Evolutionary conservation across 1,284 basidiomycete species (phyloP).

Genomic region (Phellopilus nigrolimitatus): DNA sequence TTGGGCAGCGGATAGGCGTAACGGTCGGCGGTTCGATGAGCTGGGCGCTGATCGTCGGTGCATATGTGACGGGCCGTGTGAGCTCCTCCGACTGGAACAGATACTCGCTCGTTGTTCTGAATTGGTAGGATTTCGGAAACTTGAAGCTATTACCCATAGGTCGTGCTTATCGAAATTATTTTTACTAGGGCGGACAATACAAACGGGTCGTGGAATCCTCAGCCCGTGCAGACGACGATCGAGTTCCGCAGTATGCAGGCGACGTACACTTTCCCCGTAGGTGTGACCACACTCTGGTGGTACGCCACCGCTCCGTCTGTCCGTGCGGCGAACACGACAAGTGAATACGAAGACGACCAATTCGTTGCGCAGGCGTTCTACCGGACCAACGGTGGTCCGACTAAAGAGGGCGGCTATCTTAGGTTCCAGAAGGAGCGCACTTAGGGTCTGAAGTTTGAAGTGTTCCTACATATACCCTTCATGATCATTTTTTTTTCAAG

Average conservation of each 20-base stretch:
- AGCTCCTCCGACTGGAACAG: constrained; percentile 53
- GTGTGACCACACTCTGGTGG: constrained; percentile 47
- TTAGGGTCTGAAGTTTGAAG: not conserved
- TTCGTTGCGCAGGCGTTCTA: constrained; percentile 9
- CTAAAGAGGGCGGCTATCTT: constrained; percentile 4
- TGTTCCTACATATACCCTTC: no score
- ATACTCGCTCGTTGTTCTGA: constrained; percentile 67
- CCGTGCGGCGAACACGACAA: not conserved
- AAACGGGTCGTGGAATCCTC: constrained; percentile 54
- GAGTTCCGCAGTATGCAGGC: constrained; percentile 67
- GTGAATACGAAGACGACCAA: not conserved
- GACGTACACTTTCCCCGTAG: constrained; percentile 63
- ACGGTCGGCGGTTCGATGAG: constrained; percentile 50
- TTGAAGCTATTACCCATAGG: constrained; percentile 30
- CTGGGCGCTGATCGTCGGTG: constrained; percentile 59
- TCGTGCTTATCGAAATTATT: constrained; percentile 15
- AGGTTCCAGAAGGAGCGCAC: constrained; percentile 6
- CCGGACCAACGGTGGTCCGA: constrained; percentile 4
- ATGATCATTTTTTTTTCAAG: no score
- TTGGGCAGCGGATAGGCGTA: constrained; percentile 60
- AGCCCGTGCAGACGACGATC: constrained; percentile 58
- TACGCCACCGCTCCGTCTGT: constrained; percentile 29
- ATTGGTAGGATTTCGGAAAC: constrained; percentile 34
- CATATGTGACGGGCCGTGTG: constrained; percentile 56
- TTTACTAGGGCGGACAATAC: constrained; percentile 46